Base-by-base conservation (phyloP, 805 yeast genomes). In the Wickerhamiella azymoides region DNA sequence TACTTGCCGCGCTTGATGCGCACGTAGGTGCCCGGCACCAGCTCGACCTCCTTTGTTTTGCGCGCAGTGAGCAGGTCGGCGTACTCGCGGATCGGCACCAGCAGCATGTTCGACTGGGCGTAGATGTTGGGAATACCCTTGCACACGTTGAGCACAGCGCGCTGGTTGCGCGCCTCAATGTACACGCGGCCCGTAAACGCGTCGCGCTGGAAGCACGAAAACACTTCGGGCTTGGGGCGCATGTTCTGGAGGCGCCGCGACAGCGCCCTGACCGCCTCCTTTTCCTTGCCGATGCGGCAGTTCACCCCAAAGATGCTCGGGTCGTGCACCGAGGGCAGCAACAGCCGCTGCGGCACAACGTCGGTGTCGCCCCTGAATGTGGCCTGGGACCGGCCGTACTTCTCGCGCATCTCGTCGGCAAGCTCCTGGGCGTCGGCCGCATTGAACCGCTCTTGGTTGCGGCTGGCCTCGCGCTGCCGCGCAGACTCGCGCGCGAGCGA, bases 251-350 rank as follows among this genome's bases (percentile, higher is more conserved):
- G 67, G 66, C 88, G 85, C 55, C 88, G 86, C 65, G 81, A 72
- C 43, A 92, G 67, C 52, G 83, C 83, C 52, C 85, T 76, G 19
- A 92, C 94, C 52, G 88, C 69, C 45, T 85, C 95, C 62, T 84
- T 89, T 64, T 92, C 98, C 54, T 81, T 77, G 42, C 97, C 96
- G 28, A 84, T 85, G 57, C 93, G 76, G 67, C 94, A 85, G 63
- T 96, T 77, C 39, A 92, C 77, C 58, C 95, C 97, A 83, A 95
- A 92, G 56, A 92, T 84, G 46, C 85, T 79, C 8, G 98, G 97
- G 60, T 92, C 96, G 57, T 88, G 85, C 48, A 92, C 94, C 27
- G 96, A 85, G 10, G 98, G 98, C 63, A 92, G 72, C 55, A 92
- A 71, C 56, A 92, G 74, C 58, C 94, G 80, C 62, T 92, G 98